A percentile compares a stretch with the other conserved stretches of the same genome.
phyloP scores from a whole-genome alignment of 2,329 filamentous ascomycete species.

The Pseudocercospora fuligena region DNA sequence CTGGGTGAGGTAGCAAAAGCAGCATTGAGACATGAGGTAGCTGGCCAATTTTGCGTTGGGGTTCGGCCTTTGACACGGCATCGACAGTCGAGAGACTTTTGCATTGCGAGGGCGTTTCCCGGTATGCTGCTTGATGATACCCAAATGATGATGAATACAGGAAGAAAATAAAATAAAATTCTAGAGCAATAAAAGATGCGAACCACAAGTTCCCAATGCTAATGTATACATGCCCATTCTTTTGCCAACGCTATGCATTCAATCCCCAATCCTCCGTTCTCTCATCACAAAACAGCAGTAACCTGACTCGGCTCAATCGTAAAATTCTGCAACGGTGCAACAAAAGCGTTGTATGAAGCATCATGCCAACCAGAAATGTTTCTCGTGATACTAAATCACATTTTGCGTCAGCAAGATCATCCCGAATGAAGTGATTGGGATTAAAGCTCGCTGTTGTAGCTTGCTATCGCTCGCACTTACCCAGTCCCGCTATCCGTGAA shows the following conservation, averaged over 20 bases:
- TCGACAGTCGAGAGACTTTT: too few relatives aligned
- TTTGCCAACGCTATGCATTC: neutral
- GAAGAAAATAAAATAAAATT: too few relatives aligned
- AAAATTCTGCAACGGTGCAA: conserved; percentile 19
- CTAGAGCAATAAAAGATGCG: too few relatives aligned
- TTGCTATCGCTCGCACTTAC: too few relatives aligned
- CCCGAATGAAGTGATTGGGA: too few relatives aligned
- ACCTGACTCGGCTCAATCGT: conserved; percentile 5
- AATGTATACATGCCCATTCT: too few relatives aligned
- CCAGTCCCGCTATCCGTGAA: conserved; percentile 14
- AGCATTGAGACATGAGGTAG: neutral
- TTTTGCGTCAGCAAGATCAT: too few relatives aligned
- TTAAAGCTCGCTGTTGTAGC: too few relatives aligned
- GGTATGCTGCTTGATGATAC: neutral
- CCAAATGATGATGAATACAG: neutral
- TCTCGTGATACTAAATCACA: too few relatives aligned
- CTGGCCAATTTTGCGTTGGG: too few relatives aligned
- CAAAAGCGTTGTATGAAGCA: conserved; percentile 21
- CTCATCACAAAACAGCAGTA: neutral
- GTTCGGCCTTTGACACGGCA: too few relatives aligned
- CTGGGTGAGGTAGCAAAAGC: neutral
- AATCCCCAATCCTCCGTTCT: neutral
- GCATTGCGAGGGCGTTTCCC: neutral
- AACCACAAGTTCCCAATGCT: too few relatives aligned
- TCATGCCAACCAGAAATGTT: conserved; percentile 19